Evolutionary conservation across 192 early-diverging fungal genomes (phyloP), one percentile per base, ranked within the genome.

Genomic region (Kickxella alabastrina): DNA sequence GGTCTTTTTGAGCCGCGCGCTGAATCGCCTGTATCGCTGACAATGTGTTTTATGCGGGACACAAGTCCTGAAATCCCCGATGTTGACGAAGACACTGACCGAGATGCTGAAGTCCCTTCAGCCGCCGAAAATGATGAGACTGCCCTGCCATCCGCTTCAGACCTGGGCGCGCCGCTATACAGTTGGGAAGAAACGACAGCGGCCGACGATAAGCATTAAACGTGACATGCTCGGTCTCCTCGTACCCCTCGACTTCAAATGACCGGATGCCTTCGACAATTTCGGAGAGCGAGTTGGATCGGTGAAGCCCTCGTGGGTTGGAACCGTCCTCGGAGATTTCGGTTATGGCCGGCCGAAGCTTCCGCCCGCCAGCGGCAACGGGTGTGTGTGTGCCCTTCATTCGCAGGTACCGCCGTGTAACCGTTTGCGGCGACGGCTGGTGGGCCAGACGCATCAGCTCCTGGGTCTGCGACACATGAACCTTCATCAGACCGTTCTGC

Each of bases 241-340:
- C 71, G 40, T 75, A 75, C 2, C 71, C 71, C 24, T 75, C 71
- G 12, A 75, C 59, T 29, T 75, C 71, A 52, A 75, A 75, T 17
- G 56, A 67, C 13, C 60, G 49, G 18, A 75, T 75, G 3, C 63
- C 71, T 12, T 63, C 52, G 34, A 75, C 64, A 38, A 75, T 66
- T 38, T 75, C 71, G 8, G 71, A 67, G 9, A 75, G 60, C 4
- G 71, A 75, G 39, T 62, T 75, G 22, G 71, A 59, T 37, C 71
- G 54, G 39, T 59, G 71, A 52, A 59, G 18, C 3, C 6, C 21
- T 6, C 6, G 10, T 6, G 47, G 8, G 10, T 19, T 46, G 4
- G 41, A 3, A 7, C 22, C 41, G 19, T 10, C 18, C 12, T 23
- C 36, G 8, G 38, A 38, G 18, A 9, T 35, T 37, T 12, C 6